Conservation (phyloP, 768 basidiomycete genomes). For the Thelephora ganbajun region DNA sequence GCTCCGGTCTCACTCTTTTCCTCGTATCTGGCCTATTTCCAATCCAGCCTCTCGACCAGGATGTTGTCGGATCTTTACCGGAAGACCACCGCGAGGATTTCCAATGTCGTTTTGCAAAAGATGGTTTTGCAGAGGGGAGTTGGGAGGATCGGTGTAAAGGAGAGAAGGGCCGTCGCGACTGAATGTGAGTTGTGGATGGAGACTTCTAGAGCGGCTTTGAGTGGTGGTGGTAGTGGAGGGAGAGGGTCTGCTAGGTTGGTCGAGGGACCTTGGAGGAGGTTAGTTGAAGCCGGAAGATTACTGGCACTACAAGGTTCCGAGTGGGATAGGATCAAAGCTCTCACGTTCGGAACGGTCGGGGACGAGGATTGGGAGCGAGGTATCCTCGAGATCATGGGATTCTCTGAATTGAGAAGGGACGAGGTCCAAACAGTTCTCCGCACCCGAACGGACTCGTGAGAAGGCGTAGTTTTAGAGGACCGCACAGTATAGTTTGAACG, state of each 20-base stretch:
- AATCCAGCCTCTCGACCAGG: slow-evolving; percentile 43
- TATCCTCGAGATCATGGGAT: slow-evolving; percentile 37
- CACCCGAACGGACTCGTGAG: slow-evolving; percentile 24
- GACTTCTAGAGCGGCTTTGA: slow-evolving; percentile 50
- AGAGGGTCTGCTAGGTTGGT: slow-evolving; percentile 33
- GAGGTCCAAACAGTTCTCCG: slow-evolving; percentile 47
- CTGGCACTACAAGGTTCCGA: slow-evolving; percentile 42
- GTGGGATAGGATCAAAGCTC: slow-evolving; percentile 32
- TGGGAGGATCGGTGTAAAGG: slow-evolving; percentile 36
- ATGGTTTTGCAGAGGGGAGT: slow-evolving; percentile 68
- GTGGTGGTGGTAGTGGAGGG: slow-evolving; percentile 20
- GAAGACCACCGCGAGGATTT: slow-evolving; percentile 45
- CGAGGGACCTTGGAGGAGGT: slow-evolving; percentile 63
- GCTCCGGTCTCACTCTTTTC: slow-evolving; percentile 70
- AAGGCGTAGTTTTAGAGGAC: no score
- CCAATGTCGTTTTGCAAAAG: slow-evolving; percentile 73
- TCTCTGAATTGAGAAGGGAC: slow-evolving; percentile 47
- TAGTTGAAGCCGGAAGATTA: slow-evolving; percentile 58
- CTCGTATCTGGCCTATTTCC: slow-evolving; percentile 60
- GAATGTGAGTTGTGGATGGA: slow-evolving; percentile 81
- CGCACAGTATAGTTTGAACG: no score
- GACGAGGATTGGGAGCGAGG: slow-evolving; percentile 38
- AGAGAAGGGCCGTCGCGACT: slow-evolving; percentile 46
- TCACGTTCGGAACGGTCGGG: slow-evolving; percentile 29
- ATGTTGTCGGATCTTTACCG: slow-evolving; percentile 40